Percentiles rank a stretch among this genome's conserved stretches.
Conservation (phyloP, 2,329 filamentous ascomycete genomes). For the Hypoxylon sp. region DNA sequence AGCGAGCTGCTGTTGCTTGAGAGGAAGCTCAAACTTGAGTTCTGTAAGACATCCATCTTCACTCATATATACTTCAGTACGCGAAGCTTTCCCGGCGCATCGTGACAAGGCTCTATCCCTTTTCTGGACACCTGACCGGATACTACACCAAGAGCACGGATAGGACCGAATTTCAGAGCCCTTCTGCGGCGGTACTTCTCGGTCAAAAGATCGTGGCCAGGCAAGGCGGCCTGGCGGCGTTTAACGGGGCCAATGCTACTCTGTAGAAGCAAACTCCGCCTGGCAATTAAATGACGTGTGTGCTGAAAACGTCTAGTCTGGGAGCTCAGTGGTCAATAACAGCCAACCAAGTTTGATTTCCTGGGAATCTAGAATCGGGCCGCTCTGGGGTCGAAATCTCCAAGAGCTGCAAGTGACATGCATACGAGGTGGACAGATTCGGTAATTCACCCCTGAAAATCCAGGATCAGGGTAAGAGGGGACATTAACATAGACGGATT, state of each 20-base stretch:
- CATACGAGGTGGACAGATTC: conserved; percentile 43
- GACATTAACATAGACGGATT: conserved; percentile 29
- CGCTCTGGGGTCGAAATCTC: conserved; percentile 37
- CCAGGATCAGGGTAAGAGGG: conserved; percentile 14
- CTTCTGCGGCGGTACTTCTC: conserved; percentile 37
- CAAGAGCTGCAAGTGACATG: conserved; percentile 32
- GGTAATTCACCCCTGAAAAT: conserved; percentile 45
- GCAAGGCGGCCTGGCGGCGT: conserved; percentile 17
- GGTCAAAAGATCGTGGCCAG: conserved; percentile 27
- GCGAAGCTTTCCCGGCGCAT: conserved; percentile 36
- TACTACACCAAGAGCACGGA: conserved; percentile 25
- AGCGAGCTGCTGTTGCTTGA: conserved; percentile 46
- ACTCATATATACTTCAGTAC: conserved; percentile 41
- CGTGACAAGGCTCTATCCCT: conserved; percentile 34
- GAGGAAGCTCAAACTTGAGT: conserved; percentile 37
- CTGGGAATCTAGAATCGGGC: conserved; percentile 43
- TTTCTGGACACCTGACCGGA: conserved; percentile 38
- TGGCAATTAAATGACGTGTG: conserved; percentile 30
- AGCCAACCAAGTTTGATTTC: conserved; percentile 31
- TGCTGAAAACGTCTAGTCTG: conserved; percentile 20
- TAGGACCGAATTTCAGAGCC: conserved; percentile 43
- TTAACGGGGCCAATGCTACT: conserved; percentile 31
- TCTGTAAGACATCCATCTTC: conserved; percentile 47
- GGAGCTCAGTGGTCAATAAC: conserved; percentile 10
- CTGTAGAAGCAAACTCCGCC: conserved; percentile 18